Evolutionary conservation across 139 green algal genomes (phyloP).

Genomic region (Protoeuglena noctilucae): DNA sequence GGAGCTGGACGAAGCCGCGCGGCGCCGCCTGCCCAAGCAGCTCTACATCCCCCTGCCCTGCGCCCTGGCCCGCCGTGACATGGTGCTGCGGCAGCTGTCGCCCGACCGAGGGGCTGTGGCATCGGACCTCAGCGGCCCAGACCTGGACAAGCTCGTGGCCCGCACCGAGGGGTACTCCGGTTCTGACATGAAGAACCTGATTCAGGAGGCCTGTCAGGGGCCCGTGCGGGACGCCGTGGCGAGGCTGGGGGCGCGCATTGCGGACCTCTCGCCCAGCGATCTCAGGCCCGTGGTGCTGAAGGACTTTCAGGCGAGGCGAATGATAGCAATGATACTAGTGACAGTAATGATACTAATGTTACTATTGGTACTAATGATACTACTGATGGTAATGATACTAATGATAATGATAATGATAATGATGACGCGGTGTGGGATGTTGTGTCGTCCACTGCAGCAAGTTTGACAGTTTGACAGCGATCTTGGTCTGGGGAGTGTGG

Average conservation of each 20-base stretch:
- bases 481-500: background rate
- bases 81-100: conserved; percentile 32
- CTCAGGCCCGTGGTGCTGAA: conserved; percentile 48
- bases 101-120: conserved; percentile 14
- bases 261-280: conserved; percentile 29
- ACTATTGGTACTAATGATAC: no score
- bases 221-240: conserved; percentile 56
- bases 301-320: conserved; percentile 47
- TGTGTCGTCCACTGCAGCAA: no score
- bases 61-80: conserved; percentile 33
- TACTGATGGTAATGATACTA: no score
- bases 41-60: conserved; percentile 95
- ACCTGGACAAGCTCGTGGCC: conserved; percentile 56
- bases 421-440: no score
- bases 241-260: conserved; percentile 13
- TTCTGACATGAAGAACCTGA: conserved; percentile 81
- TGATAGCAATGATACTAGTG: conserved; percentile 5
- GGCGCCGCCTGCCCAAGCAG: conserved; percentile 91
- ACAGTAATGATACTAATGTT: background rate
- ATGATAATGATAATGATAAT: no score
- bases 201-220: conserved; percentile 81
- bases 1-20: conserved; percentile 91
- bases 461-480: conserved; percentile 3
- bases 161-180: conserved; percentile 63
- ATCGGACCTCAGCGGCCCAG: conserved; percentile 23